Conservation (phyloP, 208 protist species). For the Acanthamoeba quina region DNA sequence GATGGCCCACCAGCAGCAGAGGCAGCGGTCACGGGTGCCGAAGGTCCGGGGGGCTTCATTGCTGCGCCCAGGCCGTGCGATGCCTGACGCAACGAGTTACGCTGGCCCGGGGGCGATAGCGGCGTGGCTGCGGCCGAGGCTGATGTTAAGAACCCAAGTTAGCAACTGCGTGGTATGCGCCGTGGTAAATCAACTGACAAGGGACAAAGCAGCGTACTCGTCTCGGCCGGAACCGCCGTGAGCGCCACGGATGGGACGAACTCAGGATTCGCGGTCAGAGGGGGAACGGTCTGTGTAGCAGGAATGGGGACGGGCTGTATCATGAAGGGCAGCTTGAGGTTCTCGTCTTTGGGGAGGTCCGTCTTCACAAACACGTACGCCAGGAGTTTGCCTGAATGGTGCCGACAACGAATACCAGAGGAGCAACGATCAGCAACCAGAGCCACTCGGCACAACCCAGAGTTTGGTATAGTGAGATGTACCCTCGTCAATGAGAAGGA, state of each 20-base stretch:
- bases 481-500: constrained; percentile 51
- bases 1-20: not conserved
- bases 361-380: constrained; percentile 57
- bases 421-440: not conserved
- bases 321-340: constrained; percentile 57
- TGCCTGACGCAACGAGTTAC: constrained; percentile 21
- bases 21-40: not conserved
- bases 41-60: not conserved
- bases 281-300: not conserved
- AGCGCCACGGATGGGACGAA: not conserved
- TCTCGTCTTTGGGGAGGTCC: constrained; percentile 33
- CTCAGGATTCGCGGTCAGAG: not conserved
- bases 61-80: not conserved
- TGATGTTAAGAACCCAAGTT: not conserved
- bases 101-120: not conserved
- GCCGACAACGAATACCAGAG: not conserved
- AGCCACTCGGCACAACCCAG: not conserved
- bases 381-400: not conserved
- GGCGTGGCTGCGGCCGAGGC: not conserved
- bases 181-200: not conserved
- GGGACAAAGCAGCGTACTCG: not conserved
- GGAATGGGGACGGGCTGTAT: not conserved
- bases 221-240: not conserved
- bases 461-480: not conserved
- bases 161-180: not conserved